Evolutionary conservation across 1,139 yeast genomes (phyloP).

Genomic region (Taiozyma sp.): DNA sequence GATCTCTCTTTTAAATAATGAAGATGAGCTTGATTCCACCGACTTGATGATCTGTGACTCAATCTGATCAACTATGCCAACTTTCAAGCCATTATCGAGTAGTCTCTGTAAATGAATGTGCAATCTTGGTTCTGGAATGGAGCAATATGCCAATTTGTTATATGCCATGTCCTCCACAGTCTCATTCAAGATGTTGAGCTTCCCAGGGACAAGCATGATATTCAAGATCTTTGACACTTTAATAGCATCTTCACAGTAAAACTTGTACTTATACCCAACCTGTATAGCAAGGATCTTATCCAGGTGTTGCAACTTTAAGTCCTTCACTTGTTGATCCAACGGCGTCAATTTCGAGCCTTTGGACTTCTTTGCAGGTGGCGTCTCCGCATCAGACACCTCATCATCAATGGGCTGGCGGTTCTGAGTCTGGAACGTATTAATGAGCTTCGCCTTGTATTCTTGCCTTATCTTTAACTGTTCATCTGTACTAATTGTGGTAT

Average conservation of each 20-base stretch:
- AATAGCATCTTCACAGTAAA: conserved; percentile 81
- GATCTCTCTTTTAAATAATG: conserved; percentile 63
- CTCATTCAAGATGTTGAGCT: conserved; percentile 42
- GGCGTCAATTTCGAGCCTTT: conserved; percentile 51
- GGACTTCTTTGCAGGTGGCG: conserved; percentile 7
- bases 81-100: conserved; percentile 60
- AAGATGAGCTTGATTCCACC: conserved; percentile 35
- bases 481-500: background rate
- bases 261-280: conserved; percentile 87
- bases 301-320: conserved; percentile 50
- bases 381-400: background rate
- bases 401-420: conserved; percentile 2
- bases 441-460: conserved; percentile 4
- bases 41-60: conserved; percentile 77
- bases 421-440: background rate
- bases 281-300: conserved; percentile 78
- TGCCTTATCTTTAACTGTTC: conserved; percentile 1
- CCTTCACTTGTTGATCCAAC: conserved; percentile 69
- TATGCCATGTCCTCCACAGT: conserved; percentile 38
- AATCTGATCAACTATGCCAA: conserved; percentile 83
- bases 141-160: conserved; percentile 73
- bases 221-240: conserved; percentile 61
- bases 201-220: conserved; percentile 70
- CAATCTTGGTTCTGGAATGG: conserved; percentile 75
- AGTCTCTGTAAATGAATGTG: conserved; percentile 71